Conservation (phyloP, 2,329 filamentous ascomycete species). For the Fusarium sp. region DNA sequence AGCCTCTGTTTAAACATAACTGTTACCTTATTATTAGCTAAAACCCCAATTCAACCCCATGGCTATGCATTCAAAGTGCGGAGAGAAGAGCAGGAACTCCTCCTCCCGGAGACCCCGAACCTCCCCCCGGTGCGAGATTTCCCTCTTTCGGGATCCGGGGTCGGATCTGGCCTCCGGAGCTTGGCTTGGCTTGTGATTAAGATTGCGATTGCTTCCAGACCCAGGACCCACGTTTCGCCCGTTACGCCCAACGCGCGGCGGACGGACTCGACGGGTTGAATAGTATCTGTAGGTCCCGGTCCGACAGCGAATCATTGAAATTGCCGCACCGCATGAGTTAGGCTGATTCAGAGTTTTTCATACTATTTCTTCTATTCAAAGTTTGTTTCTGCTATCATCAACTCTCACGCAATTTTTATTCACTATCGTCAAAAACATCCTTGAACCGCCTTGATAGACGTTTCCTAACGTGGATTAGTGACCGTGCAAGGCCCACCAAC, state of each 20-base stretch:
- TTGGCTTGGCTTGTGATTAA: background rate
- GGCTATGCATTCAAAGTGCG: slow-evolving; percentile 7
- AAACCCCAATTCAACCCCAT: slow-evolving; percentile 29
- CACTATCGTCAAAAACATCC: background rate
- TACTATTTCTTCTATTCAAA: background rate
- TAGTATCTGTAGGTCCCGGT: background rate
- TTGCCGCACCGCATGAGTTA: background rate
- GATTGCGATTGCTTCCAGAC: background rate
- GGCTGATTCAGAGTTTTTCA: background rate
- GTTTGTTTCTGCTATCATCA: background rate
- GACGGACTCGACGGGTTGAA: background rate
- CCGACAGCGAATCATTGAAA: background rate
- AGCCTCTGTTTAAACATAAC: slow-evolving; percentile 27
- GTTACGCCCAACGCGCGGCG: background rate
- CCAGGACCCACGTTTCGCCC: background rate
- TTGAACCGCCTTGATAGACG: background rate
- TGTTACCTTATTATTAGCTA: slow-evolving; percentile 41
- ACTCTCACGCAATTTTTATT: background rate
- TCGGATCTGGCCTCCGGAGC: background rate
- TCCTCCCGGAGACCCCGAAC: background rate
- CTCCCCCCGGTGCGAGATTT: background rate
- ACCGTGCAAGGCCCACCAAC: background rate
- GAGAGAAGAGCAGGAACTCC: slow-evolving; percentile 9
- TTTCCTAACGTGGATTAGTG: background rate
- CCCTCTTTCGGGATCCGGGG: background rate